Evolutionary conservation across 306 rosid genomes (phyloP), one percentile per base, ranked within the genome.

Genomic region (Lathyrus tuberosus): DNA sequence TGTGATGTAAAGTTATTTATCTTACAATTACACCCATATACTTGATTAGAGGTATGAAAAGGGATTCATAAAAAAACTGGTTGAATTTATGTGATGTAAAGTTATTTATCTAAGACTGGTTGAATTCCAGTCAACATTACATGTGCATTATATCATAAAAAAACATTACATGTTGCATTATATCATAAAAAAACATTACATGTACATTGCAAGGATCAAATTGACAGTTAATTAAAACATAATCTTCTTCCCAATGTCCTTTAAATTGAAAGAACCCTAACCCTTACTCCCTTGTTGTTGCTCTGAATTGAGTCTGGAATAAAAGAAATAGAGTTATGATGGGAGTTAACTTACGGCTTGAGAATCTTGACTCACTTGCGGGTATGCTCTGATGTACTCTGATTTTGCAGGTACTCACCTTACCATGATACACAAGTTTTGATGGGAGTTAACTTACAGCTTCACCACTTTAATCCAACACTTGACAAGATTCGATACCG

Each of bases 1-100:
- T 76, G 72, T 53, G 53, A 51, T 67, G 76, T 57, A 47, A 67
- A 75, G 67, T 28, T 71, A n/a, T 77, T 47, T 58, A 51, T 53
- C n/a, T 31, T 70, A 24, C 70, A 41, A 20, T 11, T 58, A 51
- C 41, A 10, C n/a, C 10, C 8, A 13, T 37, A 31, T 26, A 59
- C 52, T 70, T 70, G 14, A 61, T 43, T 44, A 28, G 57, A 31
- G 54, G 4, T 76, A 0, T 72, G 46, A 8, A 68, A 26, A 56
- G 40, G 53, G n/a, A 41, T 46, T 67, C 22, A 26, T n/a, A n/a
- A n/a, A n/a, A n/a, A n/a, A n/a, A n/a, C n/a, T n/a, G n/a, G n/a
- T n/a, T n/a, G n/a, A n/a, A n/a, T n/a, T n/a, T n/a, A n/a, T n/a
- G n/a, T n/a, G n/a, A n/a, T n/a, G n/a, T n/a, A n/a, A n/a, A n/a